These are phyloP conservation scores for Iris pallida DNA, from an alignment of 116 monocot genomes.

Conservation along the genomic window DNA sequence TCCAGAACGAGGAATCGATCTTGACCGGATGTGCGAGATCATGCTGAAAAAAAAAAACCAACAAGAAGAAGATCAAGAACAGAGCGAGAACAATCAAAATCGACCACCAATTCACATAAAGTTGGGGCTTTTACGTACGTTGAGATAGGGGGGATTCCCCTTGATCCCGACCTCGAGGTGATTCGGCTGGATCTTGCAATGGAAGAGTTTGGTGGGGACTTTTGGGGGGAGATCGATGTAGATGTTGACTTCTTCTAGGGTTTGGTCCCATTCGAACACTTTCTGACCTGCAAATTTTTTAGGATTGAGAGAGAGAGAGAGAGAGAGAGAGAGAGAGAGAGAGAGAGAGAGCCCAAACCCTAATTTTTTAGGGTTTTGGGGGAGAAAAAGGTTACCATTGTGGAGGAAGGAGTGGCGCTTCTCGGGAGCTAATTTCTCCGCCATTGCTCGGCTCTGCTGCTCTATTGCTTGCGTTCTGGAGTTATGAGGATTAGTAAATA, in stretches of 20 bases:
- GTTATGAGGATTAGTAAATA: no score
- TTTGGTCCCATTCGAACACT: slow-evolving; percentile 99
- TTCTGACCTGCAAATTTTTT: slow-evolving; percentile 55
- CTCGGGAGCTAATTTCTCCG: no score
- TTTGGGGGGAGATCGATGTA: slow-evolving; percentile 78
- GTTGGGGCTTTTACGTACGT: slow-evolving; percentile 31
- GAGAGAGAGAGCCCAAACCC: no score
- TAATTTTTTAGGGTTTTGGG: no score
- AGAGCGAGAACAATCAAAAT: background rate
- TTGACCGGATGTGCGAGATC: slow-evolving; percentile 65
- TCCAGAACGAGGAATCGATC: slow-evolving; percentile 97
- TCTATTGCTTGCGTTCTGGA: no score
- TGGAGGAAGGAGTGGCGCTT: no score
- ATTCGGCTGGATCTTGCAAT: slow-evolving; percentile 61
- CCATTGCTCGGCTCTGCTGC: no score
- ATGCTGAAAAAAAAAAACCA: slow-evolving; percentile 49
- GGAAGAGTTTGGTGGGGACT: slow-evolving; percentile 79
- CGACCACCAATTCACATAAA: background rate
- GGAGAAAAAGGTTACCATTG: no score
- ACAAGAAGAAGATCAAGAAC: background rate
- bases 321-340: no score
- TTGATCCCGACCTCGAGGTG: slow-evolving; percentile 88
- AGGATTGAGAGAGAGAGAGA: background rate
- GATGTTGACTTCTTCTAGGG: slow-evolving; percentile 86
- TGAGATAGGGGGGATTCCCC: slow-evolving; percentile 84